Evolutionary conservation across 2,329 filamentous ascomycete species (phyloP).

Genomic region (Rutstroemia sp.): DNA sequence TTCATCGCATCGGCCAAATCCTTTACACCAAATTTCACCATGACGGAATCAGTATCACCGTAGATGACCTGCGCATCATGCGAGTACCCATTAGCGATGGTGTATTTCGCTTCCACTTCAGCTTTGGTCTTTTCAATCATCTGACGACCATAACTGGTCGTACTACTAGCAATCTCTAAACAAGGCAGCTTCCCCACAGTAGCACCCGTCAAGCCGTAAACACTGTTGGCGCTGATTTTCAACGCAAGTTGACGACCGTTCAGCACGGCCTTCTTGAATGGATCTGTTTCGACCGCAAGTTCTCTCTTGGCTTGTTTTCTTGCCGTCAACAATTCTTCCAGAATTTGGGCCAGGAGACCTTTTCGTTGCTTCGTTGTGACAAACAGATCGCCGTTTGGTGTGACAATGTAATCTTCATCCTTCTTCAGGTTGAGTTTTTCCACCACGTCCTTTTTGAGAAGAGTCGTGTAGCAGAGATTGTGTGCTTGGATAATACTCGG

Average conservation of each 20-base stretch:
- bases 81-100: constrained; percentile 85
- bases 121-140: constrained; percentile 98
- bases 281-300: constrained; percentile 78
- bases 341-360: constrained; percentile 86
- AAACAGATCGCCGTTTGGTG: constrained; percentile 90
- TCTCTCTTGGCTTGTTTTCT: constrained; percentile 94
- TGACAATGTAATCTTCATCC: constrained; percentile 93
- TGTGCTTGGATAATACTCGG: constrained; percentile 98
- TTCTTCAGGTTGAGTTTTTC: constrained; percentile 72
- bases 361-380: constrained; percentile 84
- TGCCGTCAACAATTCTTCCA: constrained; percentile 85
- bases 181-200: constrained; percentile 95
- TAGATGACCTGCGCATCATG: constrained; percentile 97
- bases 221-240: constrained; percentile 95
- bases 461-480: constrained; percentile 94
- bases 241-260: constrained; percentile 95
- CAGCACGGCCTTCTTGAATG: constrained; percentile 95
- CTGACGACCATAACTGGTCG: constrained; percentile 91
- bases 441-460: constrained; percentile 70
- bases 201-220: constrained; percentile 94
- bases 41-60: constrained; percentile 98
- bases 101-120: constrained; percentile 88
- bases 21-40: constrained; percentile 95
- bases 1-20: constrained; percentile 88
- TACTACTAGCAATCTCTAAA: constrained; percentile 90